Conservation (phyloP, 1,139 yeast genomes). For the Candida pseudoviswanathii region DNA sequence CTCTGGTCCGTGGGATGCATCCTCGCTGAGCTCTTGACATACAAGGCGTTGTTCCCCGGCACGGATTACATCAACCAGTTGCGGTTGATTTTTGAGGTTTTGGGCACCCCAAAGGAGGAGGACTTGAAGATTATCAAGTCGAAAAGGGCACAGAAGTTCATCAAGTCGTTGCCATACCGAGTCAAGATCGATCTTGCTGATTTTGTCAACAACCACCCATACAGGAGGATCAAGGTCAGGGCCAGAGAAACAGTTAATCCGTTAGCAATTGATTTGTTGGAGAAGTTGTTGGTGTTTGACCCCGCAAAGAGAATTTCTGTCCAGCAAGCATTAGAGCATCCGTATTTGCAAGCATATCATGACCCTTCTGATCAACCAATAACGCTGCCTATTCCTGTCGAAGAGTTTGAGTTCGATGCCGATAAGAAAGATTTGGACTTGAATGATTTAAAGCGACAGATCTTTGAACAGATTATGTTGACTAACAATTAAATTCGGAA, state of each 20-base stretch:
- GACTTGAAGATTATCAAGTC: slow-evolving; percentile 81
- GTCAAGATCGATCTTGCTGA: slow-evolving; percentile 14
- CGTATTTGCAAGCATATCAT: slow-evolving; percentile 78
- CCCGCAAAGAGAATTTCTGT: slow-evolving; percentile 80
- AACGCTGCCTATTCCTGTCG: slow-evolving; percentile 71
- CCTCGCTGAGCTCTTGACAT: slow-evolving; percentile 85
- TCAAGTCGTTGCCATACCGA: slow-evolving; percentile 62
- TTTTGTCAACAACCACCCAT: slow-evolving; percentile 23
- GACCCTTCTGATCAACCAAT: slow-evolving; percentile 83
- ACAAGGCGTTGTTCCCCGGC: slow-evolving; percentile 92
- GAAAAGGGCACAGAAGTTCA: slow-evolving; percentile 84
- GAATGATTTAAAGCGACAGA: slow-evolving; percentile 68
- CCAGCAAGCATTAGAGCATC: slow-evolving; percentile 79
- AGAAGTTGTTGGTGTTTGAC: slow-evolving; percentile 74
- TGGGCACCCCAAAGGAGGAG: slow-evolving; percentile 87
- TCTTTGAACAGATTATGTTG: slow-evolving; percentile 62
- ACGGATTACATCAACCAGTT: slow-evolving; percentile 91
- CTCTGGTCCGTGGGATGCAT: slow-evolving; percentile 98
- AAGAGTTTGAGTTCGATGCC: slow-evolving; percentile 82
- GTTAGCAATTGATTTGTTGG: slow-evolving; percentile 74
- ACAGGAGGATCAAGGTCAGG: slow-evolving; percentile 19
- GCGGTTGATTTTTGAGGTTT: slow-evolving; percentile 79
- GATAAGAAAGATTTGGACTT: slow-evolving; percentile 69
- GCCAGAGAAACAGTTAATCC: slow-evolving; percentile 50
- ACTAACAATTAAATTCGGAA: slow-evolving; percentile 7